Evolutionary conservation across 192 early-diverging fungal genomes (phyloP).

Genomic region (Rhizophagus sp.): DNA sequence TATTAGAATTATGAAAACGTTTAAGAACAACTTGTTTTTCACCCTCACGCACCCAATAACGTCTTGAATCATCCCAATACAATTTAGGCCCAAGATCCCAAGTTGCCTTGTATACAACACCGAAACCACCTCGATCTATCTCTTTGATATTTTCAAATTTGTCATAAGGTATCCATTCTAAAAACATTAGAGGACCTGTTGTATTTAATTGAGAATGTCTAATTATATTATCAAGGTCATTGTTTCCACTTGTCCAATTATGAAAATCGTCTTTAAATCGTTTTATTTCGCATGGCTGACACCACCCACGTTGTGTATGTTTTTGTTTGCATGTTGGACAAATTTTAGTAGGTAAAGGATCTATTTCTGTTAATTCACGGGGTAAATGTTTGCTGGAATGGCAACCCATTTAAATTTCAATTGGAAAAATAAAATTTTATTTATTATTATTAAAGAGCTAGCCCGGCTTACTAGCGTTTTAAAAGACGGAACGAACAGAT

Average conservation of each 20-base stretch:
- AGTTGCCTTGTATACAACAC: conserved; percentile 14
- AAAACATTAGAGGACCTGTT: conserved; percentile 4
- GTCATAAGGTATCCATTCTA: conserved; percentile 29
- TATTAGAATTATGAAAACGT: background rate
- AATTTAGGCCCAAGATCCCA: conserved; percentile 24
- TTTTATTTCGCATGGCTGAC: conserved; percentile 15
- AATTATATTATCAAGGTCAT: conserved; percentile 7
- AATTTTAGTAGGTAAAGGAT: background rate
- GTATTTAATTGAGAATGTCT: conserved; percentile 22
- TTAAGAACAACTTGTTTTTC: conserved; percentile 13
- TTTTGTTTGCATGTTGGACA: conserved; percentile 21
- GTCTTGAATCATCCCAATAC: conserved; percentile 15
- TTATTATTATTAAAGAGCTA: too few species aligned
- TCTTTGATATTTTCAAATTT: conserved; percentile 21
- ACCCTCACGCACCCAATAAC: conserved; percentile 2
- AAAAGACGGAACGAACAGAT: too few species aligned
- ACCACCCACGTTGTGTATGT: conserved; percentile 20
- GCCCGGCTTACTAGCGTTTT: too few species aligned
- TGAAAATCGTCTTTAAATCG: conserved; percentile 13
- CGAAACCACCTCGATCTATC: conserved; percentile 14
- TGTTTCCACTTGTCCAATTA: conserved; percentile 24
- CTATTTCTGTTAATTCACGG: background rate
- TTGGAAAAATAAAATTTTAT: too few species aligned
- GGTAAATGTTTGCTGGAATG: background rate
- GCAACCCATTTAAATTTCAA: conserved; percentile 15